A percentile compares a stretch with the other conserved stretches of the same genome.
phyloP scores from a whole-genome alignment of 1,284 basidiomycete species.

The Nidula niveotomentosa region DNA sequence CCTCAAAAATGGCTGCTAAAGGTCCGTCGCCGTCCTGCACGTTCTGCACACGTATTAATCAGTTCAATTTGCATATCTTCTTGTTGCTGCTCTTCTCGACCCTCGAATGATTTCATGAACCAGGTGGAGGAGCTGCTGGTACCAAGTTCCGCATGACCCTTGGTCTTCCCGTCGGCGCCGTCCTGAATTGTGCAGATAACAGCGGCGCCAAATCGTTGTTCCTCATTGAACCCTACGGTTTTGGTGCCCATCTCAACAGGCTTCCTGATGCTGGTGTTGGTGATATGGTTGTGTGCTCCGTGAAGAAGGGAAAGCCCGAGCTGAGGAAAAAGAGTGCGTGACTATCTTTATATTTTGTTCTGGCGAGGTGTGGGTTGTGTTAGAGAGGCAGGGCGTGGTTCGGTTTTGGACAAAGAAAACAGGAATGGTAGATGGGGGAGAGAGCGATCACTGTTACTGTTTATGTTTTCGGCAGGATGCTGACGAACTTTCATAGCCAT shows the following conservation, averaged over 20 bases:
- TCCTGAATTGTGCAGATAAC: constrained; percentile 99
- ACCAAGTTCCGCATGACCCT: constrained; percentile 98
- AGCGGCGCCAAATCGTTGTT: constrained; percentile 96
- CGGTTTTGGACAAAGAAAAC: not conserved
- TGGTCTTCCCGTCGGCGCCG: constrained; percentile 97
- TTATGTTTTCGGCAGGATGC: not conserved
- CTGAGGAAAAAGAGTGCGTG: constrained; percentile 97
- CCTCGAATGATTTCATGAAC: constrained; percentile 1
- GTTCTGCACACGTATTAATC: not conserved
- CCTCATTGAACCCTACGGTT: constrained; percentile 90
- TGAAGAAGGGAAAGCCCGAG: constrained; percentile 99
- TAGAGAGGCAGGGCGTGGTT: not conserved
- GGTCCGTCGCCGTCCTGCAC: constrained; percentile 6
- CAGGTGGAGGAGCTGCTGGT: constrained; percentile 61
- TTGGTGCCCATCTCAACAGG: constrained; percentile 96
- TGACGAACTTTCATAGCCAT: constrained; percentile 60
- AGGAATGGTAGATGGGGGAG: not conserved
- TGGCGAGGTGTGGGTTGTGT: not conserved
- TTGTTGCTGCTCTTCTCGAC: constrained; percentile 7
- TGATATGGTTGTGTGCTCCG: constrained; percentile 98
- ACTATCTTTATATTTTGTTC: constrained; percentile 3
- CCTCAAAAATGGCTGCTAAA: constrained; percentile 33
- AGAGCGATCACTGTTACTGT: constrained; percentile 1
- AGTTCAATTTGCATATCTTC: not conserved
- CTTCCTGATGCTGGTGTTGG: constrained; percentile 98